Conservation (phyloP, 345 rosid species). For the Ceriops tagal region DNA sequence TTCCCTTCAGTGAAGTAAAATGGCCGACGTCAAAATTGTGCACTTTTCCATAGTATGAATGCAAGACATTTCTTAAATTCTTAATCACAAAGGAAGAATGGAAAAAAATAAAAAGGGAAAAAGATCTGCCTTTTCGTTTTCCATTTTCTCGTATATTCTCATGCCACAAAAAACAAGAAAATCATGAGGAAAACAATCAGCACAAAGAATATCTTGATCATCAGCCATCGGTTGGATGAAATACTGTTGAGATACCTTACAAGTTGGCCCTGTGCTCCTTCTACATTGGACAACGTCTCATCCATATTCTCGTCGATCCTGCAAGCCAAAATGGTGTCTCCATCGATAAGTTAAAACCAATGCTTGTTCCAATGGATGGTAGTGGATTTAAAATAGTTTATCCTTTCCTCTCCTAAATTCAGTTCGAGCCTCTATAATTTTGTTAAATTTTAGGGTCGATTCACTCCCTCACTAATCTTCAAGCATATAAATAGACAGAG, state of each 20-base stretch:
- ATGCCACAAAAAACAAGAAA: constrained; percentile 79
- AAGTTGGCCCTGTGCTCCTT: constrained; percentile 71
- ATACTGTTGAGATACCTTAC: constrained; percentile 69
- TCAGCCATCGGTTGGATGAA: constrained; percentile 77
- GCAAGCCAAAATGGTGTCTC: constrained; percentile 9
- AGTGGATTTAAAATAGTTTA: neutral
- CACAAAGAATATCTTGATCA: constrained; percentile 78
- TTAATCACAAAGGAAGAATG: constrained; percentile 10
- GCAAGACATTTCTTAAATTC: constrained; percentile 13
- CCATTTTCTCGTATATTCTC: constrained; percentile 15
- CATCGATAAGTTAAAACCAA: neutral
- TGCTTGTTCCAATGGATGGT: neutral
- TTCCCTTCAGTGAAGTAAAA: neutral
- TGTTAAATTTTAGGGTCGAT: neutral
- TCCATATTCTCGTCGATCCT: constrained; percentile 88
- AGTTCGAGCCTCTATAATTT: neutral
- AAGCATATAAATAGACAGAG: neutral
- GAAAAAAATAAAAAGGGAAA: neutral
- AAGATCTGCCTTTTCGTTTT: constrained; percentile 12
- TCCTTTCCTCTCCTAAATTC: neutral
- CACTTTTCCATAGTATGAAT: constrained; percentile 6
- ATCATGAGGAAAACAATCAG: constrained; percentile 70
- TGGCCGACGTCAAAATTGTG: constrained; percentile 14
- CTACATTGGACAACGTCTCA: constrained; percentile 61
- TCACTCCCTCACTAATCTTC: neutral